Evolutionary conservation across 139 green algal species (phyloP).

Genomic region (Eudorina sp.): DNA sequence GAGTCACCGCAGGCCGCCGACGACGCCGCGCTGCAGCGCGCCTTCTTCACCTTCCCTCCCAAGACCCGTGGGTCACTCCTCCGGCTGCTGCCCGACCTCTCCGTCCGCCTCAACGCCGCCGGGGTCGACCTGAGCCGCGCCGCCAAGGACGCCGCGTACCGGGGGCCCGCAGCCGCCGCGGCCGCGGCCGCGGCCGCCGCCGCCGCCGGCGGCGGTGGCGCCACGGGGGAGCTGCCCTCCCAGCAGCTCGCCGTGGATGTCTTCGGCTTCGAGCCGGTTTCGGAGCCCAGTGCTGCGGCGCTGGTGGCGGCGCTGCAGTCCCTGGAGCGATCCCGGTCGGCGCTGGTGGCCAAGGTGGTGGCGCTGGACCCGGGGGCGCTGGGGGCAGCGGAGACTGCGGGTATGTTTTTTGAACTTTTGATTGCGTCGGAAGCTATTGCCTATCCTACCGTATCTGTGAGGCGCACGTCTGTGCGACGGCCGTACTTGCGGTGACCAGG

Average conservation of each 20-base stretch:
- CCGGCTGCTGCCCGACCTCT: conserved; percentile 12
- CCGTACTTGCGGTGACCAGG: too few relatives aligned
- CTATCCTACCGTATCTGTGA: too few relatives aligned
- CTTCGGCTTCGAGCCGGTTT: conserved; percentile 2
- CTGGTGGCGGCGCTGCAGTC: neutral
- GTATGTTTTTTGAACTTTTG: too few relatives aligned
- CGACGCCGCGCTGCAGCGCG: neutral
- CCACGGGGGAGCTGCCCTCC: neutral
- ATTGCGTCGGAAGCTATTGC: too few relatives aligned
- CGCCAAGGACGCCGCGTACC: neutral
- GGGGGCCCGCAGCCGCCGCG: neutral
- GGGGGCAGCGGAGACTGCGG: too few relatives aligned
- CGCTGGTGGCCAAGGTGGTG: neutral
- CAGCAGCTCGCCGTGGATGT: conserved; percentile 23
- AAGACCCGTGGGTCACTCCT: conserved; percentile 14
- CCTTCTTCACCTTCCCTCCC: conserved; percentile 1
- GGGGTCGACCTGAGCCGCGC: conserved; percentile 28
- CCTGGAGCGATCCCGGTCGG: neutral
- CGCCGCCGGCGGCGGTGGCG: neutral
- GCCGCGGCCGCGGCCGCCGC: neutral
- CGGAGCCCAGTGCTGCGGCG: neutral
- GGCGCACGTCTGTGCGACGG: too few relatives aligned
- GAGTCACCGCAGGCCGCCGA: too few relatives aligned
- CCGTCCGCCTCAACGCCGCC: neutral
- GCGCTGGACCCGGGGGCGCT: neutral